Evolutionary conservation across 2,329 filamentous ascomycete genomes (phyloP).

Genomic region (Aspergillus uvarum): DNA sequence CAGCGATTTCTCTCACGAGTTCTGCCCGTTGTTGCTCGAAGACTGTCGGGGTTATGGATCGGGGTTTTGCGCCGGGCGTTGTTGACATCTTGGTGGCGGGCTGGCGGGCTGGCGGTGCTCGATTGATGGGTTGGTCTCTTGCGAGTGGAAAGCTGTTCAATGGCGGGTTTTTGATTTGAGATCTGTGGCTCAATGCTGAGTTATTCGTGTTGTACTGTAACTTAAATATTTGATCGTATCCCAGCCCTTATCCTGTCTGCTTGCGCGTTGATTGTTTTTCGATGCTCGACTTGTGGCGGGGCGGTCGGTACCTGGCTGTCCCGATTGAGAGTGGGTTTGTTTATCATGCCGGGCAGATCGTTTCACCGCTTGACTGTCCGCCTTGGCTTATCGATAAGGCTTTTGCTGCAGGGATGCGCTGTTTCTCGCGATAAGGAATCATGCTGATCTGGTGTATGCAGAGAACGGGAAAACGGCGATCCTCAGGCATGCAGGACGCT

Average conservation of each 20-base stretch:
- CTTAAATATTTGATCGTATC: background rate
- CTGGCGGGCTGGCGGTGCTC: background rate
- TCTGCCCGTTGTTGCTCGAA: slow-evolving; percentile 47
- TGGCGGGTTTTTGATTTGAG: background rate
- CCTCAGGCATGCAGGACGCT: no score
- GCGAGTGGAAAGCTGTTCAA: background rate
- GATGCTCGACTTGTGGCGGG: slow-evolving; percentile 9
- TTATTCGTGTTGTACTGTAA: background rate
- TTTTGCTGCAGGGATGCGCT: background rate
- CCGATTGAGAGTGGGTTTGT: slow-evolving; percentile 2
- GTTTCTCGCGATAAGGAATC: background rate
- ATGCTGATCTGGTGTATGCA: background rate
- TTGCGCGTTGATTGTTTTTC: slow-evolving; percentile 11
- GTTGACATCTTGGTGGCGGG: slow-evolving; percentile 16
- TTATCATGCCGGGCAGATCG: background rate
- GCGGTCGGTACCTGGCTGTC: slow-evolving; percentile 7
- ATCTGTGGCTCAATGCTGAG: background rate
- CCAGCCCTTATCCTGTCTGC: background rate
- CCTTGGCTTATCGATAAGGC: slow-evolving; percentile 1
- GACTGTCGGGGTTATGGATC: slow-evolving; percentile 32
- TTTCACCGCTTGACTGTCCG: background rate
- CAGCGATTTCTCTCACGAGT: slow-evolving; percentile 45
- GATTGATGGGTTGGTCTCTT: background rate
- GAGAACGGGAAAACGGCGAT: background rate
- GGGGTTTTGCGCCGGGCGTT: slow-evolving; percentile 13